Evolutionary conservation across 1,139 yeast genomes (phyloP), one percentile per base, ranked within the genome.

Genomic region (Diutina neorugosa): DNA sequence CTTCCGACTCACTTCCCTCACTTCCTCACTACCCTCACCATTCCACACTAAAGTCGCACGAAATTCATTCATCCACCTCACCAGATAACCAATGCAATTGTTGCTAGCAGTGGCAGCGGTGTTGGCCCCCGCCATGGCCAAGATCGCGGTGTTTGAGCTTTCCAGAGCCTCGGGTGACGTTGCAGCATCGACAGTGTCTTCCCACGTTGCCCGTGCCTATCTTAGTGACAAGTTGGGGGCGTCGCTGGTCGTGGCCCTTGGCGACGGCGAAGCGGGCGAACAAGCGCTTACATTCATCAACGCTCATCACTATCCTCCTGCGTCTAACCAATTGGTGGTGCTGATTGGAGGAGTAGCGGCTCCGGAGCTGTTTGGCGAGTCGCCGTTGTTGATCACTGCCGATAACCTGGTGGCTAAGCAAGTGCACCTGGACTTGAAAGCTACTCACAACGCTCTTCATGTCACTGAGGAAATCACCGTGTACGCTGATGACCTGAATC

Each of bases 141-240:
- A 46, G 23, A 34, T 27, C 20, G 50, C 50, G 37, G 50, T 46
- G 50, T 46, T 23, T 27, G 50, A 46, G 31, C 27, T 46, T 16
- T 14, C 21, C 16, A 18, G 25, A 21, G 18, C 16, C 11, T 6
- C 16, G n/a, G 40, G 40, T 16, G 14, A 16, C n/a, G 50, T 8
- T 20, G 37, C 37, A 6, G 6, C n/a, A 6, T 5, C 37, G 37
- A n/a, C 37, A n/a, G 50, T 46, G 40, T 27, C 50, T 27, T 9
- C 21, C 21, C 40, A 46, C 21, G 23, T 46, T 9, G 50, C 50
- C 11, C 23, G 19, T 14, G 50, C 40, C 16, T 46, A 46, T 23
- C 40, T 46, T 12, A 27, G 40, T 25, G 50, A 46, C 40, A 46
- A 46, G 40, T 46, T 46, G 7, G 50, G 50, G 14, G 50, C 40